phyloP scores from a whole-genome alignment of 352 stramenopile species.

The Globisporangium camurandrum region DNA sequence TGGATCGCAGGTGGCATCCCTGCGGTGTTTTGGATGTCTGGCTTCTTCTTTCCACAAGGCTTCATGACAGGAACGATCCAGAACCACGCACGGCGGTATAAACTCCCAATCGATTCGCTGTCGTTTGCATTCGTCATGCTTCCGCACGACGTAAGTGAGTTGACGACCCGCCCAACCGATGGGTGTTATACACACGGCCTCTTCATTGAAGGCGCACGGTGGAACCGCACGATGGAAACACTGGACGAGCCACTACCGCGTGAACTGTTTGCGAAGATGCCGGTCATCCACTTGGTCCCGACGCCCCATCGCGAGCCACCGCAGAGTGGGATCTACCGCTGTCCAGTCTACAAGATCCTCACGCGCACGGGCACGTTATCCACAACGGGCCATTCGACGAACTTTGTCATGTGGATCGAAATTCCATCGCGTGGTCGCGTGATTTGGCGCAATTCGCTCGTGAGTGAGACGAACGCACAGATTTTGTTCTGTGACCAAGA shows the following conservation, averaged over 20 bases:
- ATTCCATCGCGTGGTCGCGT: conserved; percentile 73
- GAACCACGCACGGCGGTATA: conserved; percentile 87
- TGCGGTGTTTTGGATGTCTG: conserved; percentile 84
- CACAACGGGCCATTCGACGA: conserved; percentile 90
- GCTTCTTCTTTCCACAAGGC: conserved; percentile 90
- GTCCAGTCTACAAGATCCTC: conserved; percentile 91
- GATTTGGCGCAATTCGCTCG: conserved; percentile 71
- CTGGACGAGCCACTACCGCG: conserved; percentile 80
- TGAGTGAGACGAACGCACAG: conserved; percentile 86
- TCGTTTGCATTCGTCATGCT: conserved; percentile 88
- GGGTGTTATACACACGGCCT: conserved; percentile 86
- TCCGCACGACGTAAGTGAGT: conserved; percentile 34
- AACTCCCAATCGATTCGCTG: conserved; percentile 89
- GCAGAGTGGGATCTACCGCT: conserved; percentile 75
- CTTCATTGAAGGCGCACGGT: conserved; percentile 86
- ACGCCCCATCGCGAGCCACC: conserved; percentile 58
- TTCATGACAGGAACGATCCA: conserved; percentile 91
- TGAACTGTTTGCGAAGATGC: conserved; percentile 86
- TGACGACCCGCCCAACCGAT: conserved; percentile 51
- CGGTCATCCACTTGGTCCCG: conserved; percentile 67
- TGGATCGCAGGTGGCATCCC: conserved; percentile 78
- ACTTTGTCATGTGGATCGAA: conserved; percentile 94
- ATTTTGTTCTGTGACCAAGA: conserved; percentile 83
- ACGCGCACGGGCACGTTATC: conserved; percentile 82
- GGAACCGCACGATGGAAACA: conserved; percentile 49